phyloP scores from a whole-genome alignment of 1,284 basidiomycete species.

The Puccinia novopanici region DNA sequence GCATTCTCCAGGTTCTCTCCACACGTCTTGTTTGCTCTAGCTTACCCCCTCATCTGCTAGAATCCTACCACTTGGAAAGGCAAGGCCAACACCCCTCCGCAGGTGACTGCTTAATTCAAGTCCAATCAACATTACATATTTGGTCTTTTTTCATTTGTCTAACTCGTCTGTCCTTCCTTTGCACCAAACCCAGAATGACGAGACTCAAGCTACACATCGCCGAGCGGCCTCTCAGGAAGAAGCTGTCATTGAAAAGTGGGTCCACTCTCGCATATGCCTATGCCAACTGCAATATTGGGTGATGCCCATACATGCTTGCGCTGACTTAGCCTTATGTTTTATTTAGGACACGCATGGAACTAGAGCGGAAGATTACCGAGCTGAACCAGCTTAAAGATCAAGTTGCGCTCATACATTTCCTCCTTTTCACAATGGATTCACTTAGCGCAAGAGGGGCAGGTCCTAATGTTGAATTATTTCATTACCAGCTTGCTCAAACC shows the following conservation, averaged over 20 bases:
- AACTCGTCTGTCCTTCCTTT: neutral
- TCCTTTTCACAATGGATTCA: neutral
- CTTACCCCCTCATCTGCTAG: neutral
- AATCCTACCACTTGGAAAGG: constrained; percentile 34
- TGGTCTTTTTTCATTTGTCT: neutral
- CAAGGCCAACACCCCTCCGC: neutral
- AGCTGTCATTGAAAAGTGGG: constrained; percentile 40
- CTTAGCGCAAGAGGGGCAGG: neutral
- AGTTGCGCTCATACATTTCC: neutral
- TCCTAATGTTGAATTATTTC: neutral
- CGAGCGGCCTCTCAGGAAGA: constrained; percentile 34
- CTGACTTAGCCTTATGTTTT: neutral
- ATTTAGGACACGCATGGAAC: constrained; percentile 34
- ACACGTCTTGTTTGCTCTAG: neutral
- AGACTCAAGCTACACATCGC: neutral
- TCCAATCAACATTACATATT: too few relatives aligned
- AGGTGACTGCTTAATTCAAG: neutral
- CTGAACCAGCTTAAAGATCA: constrained; percentile 43
- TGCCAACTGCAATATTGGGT: too few relatives aligned
- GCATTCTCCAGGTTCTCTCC: neutral
- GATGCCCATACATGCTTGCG: neutral
- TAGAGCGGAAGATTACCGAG: constrained; percentile 37
- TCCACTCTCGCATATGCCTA: neutral
- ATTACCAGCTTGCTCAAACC: constrained; percentile 42
- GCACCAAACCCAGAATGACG: neutral